Conservation (phyloP, 345 rosid genomes). For the Physaria fendleri region DNA sequence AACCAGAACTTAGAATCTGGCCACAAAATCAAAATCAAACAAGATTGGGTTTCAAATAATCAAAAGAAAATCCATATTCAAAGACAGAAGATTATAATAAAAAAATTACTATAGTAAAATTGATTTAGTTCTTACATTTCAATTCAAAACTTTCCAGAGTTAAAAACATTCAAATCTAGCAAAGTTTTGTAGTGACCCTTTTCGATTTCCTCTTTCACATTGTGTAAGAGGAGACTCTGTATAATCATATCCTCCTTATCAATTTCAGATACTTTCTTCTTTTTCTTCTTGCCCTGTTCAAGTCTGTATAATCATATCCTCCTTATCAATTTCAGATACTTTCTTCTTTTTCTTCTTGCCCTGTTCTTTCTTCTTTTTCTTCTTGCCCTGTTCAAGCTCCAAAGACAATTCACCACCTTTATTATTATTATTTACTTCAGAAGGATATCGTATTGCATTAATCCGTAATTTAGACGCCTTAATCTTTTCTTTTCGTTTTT, state of each 20-base stretch:
- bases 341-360: slow-evolving; percentile 43
- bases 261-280: slow-evolving; percentile 33
- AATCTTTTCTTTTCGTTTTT: slow-evolving; percentile 59
- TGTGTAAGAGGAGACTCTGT: slow-evolving; percentile 65
- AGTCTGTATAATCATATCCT: slow-evolving; percentile 72
- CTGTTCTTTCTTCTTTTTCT: no score
- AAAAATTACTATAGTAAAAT: no score
- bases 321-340: slow-evolving; percentile 57
- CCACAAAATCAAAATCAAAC: no score
- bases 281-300: slow-evolving; percentile 41
- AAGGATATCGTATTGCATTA: slow-evolving; percentile 41
- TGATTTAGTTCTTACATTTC: no score
- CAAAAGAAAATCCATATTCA: no score
- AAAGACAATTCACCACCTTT: not conserved
- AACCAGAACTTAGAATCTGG: no score
- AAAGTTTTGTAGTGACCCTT: slow-evolving; percentile 68
- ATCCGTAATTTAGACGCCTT: slow-evolving; percentile 60
- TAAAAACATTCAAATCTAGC: slow-evolving; percentile 61
- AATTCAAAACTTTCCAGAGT: slow-evolving; percentile 34
- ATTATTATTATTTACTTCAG: no score
- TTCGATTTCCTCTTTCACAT: slow-evolving; percentile 69
- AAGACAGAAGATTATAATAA: no score
- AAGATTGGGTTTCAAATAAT: no score
- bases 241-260: slow-evolving; percentile 89
- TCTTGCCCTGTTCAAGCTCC: no score